Conservation (phyloP, 2,329 filamentous ascomycete species). For the Fusarium verticillioides region DNA sequence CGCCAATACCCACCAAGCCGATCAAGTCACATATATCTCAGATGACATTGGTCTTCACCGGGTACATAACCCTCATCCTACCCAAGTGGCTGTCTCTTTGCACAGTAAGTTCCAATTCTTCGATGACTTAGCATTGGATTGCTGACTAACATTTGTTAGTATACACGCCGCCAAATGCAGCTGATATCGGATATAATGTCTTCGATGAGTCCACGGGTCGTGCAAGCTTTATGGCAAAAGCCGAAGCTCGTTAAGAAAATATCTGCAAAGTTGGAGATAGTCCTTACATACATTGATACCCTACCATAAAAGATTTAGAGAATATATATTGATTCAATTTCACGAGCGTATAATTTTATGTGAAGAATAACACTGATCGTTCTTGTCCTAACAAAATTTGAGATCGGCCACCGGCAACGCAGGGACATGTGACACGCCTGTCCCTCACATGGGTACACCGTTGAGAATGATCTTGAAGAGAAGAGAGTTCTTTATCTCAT, state of each 20-base stretch:
- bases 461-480: not conserved
- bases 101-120: not conserved
- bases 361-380: not conserved
- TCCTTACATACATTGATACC: not conserved
- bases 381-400: too few relatives aligned
- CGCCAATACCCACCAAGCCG: not conserved
- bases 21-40: conserved; percentile 18
- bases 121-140: fast-evolving
- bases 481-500: not conserved
- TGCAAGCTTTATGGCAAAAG: conserved; percentile 5
- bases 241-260: not conserved
- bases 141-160: not conserved
- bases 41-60: conserved; percentile 14
- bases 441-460: not conserved
- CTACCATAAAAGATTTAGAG: not conserved
- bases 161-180: conserved; percentile 15
- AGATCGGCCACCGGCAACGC: fast-evolving
- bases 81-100: conserved; percentile 9
- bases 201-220: conserved; percentile 14
- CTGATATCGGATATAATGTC: conserved; percentile 12
- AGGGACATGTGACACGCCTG: fast-evolving
- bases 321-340: not conserved
- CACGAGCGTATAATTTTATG: fast-evolving
- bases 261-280: not conserved
- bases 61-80: conserved; percentile 15